A percentile compares a stretch with the other conserved stretches of the same genome.
These are phyloP conservation scores for maize (Zea mays) DNA, from an alignment of 176 grass and related monocot species.

Conservation along the genomic window Zm-B73-REFERENCE-NAM-5.0 NC_050101.1:97036001-97036500, in stretches of 20 bases:
- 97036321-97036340: neutral
- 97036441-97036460: too few species aligned
- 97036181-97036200: slow-evolving; percentile 17
- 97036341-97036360: too few species aligned
- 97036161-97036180: slow-evolving; percentile 19
- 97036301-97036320: neutral
- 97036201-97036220: neutral
- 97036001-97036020: neutral
- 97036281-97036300: neutral
- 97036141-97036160: slow-evolving; percentile 25
- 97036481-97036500: too few species aligned
- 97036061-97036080: slow-evolving; percentile 28
- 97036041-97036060: slow-evolving; percentile 25
- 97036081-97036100: slow-evolving; percentile 38
- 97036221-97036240: slow-evolving; percentile 5
- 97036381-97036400: neutral
- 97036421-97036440: too few species aligned
- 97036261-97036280: slow-evolving; percentile 15
- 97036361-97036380: neutral
- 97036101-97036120: slow-evolving; percentile 23
- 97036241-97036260: slow-evolving; percentile 34
- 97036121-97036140: slow-evolving; percentile 19
- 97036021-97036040: slow-evolving; percentile 2
- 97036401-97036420: too few species aligned
- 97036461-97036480: too few species aligned